These are phyloP conservation scores for Fusarium buxicola DNA, from an alignment of 2,329 filamentous ascomycete species.

Conservation along the genomic window DNA sequence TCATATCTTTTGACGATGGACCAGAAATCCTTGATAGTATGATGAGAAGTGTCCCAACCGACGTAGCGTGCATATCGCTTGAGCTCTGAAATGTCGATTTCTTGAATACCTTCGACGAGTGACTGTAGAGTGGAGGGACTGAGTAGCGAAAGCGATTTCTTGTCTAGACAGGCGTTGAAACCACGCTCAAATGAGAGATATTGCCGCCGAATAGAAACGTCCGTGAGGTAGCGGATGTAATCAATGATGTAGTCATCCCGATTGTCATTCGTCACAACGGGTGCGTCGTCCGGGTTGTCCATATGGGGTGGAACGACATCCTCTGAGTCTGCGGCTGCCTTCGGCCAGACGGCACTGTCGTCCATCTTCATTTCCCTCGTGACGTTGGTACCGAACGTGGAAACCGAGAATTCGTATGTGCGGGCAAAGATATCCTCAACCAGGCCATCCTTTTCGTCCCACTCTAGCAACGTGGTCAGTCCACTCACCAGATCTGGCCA, in stretches of 20 bases:
- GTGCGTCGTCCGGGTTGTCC: conserved; percentile 64
- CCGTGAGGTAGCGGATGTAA: conserved; percentile 86
- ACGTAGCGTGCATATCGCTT: conserved; percentile 81
- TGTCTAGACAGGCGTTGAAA: conserved; percentile 80
- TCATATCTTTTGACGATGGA: conserved; percentile 76
- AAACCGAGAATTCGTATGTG: conserved; percentile 86
- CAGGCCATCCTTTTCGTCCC: conserved; percentile 78
- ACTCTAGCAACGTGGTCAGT: conserved; percentile 77
- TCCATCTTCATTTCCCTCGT: conserved; percentile 66
- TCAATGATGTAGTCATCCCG: conserved; percentile 82
- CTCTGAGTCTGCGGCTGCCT: conserved; percentile 53
- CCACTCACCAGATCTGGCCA: conserved; percentile 87
- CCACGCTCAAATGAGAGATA: conserved; percentile 84
- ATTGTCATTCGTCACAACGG: conserved; percentile 84
- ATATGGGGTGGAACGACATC: conserved; percentile 36
- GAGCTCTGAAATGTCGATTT: conserved; percentile 82
- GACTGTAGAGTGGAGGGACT: conserved; percentile 77
- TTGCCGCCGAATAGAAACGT: conserved; percentile 81
- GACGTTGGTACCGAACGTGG: conserved; percentile 67
- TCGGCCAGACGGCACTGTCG: conserved; percentile 62
- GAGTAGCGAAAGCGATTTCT: conserved; percentile 78
- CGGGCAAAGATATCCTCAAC: conserved; percentile 85
- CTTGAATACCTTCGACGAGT: conserved; percentile 84
- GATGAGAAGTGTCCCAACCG: conserved; percentile 78
- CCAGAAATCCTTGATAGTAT: conserved; percentile 86